Conservation (phyloP, 306 rosid genomes). For the Fragaria nilgerrensis region DNA sequence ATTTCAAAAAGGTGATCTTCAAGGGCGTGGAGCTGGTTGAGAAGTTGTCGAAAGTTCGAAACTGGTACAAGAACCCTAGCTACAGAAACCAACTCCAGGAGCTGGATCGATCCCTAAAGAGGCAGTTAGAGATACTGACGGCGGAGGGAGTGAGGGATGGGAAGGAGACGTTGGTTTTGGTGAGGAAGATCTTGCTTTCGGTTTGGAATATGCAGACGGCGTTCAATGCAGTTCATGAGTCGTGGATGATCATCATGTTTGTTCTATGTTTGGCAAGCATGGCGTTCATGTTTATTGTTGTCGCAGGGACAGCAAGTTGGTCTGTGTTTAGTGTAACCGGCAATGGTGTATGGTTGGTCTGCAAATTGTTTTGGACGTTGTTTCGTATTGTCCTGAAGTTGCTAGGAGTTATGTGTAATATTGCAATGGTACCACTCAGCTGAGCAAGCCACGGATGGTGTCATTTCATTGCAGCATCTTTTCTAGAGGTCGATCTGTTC, state of each 20-base stretch:
- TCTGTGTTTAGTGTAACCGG: not conserved
- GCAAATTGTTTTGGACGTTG: not conserved
- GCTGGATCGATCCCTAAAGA: not conserved
- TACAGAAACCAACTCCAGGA: not conserved
- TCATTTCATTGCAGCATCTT: not conserved
- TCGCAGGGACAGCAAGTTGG: not conserved
- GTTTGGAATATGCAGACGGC: not conserved
- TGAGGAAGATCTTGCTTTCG: not conserved
- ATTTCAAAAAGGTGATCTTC: not conserved
- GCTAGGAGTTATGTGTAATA: too few species aligned
- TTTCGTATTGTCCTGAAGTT: not conserved
- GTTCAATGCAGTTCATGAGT: not conserved
- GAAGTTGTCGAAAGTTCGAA: not conserved
- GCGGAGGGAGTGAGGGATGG: not conserved
- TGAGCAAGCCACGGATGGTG: not conserved
- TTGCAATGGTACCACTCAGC: not conserved
- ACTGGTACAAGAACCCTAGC: not conserved
- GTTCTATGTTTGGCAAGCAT: not conserved
- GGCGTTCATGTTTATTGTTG: not conserved
- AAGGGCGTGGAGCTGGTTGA: not conserved
- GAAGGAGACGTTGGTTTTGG: not conserved
- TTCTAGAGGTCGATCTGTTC: too few species aligned
- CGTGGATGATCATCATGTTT: not conserved
- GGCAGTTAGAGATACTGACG: not conserved
- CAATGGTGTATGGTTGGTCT: not conserved